These are phyloP conservation scores for Lathyrus aphaca DNA, from an alignment of 306 rosid genomes.

Conservation along the genomic window DNA sequence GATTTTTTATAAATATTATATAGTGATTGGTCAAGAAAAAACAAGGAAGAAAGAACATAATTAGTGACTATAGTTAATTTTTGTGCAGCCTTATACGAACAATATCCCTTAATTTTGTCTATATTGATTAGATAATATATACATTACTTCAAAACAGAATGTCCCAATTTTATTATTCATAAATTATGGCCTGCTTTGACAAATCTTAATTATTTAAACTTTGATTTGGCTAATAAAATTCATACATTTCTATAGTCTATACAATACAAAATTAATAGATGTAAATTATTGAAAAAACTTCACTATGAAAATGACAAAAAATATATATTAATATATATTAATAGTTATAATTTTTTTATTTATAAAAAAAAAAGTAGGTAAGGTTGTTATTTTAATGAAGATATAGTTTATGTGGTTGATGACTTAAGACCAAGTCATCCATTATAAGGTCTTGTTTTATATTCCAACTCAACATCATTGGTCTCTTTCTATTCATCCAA, in stretches of 20 bases:
- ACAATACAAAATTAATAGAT: neutral
- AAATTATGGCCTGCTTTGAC: constrained; percentile 9
- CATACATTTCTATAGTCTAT: neutral
- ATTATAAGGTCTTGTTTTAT: constrained; percentile 30
- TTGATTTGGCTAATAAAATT: neutral
- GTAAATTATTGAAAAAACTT: neutral
- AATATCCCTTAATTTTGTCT: neutral
- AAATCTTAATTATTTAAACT: neutral
- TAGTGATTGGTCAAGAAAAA: constrained; percentile 30
- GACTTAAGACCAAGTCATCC: constrained; percentile 39
- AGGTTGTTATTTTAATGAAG: neutral
- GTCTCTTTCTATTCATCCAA: constrained; percentile 14
- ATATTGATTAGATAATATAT: neutral
- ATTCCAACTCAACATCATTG: constrained; percentile 16
- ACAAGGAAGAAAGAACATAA: constrained; percentile 27
- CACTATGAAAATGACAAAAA: neutral
- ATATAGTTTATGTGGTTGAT: neutral
- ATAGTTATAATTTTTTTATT: no score
- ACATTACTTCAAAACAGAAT: neutral
- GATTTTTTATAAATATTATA: neutral
- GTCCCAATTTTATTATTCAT: neutral
- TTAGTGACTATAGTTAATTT: neutral
- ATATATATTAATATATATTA: no score
- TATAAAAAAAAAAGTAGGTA: no score
- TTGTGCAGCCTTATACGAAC: constrained; percentile 9